Conservation (phyloP, 2,329 filamentous ascomycete species). For the Thermothelomyces thermophilus region DNA sequence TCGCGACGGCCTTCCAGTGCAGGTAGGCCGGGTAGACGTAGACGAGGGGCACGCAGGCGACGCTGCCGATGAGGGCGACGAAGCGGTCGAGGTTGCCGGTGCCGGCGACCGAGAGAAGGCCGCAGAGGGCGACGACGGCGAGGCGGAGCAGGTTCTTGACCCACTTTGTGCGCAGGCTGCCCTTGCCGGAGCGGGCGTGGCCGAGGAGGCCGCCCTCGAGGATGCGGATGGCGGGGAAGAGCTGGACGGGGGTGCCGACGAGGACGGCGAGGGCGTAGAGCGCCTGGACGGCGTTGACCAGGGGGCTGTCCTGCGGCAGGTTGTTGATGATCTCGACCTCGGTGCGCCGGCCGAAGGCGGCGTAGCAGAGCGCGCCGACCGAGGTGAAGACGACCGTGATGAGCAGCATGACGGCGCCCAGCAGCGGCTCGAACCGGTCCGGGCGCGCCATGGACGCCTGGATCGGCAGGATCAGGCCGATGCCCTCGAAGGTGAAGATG, state of each 20-base stretch:
- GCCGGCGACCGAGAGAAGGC: slow-evolving; percentile 55
- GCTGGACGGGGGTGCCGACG: slow-evolving; percentile 66
- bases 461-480: slow-evolving; percentile 69
- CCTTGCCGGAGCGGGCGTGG: slow-evolving; percentile 57
- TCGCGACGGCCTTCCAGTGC: slow-evolving; percentile 62
- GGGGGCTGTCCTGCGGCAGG: slow-evolving; percentile 60
- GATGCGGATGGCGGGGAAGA: slow-evolving; percentile 68
- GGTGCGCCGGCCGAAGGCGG: slow-evolving; percentile 62
- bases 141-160: slow-evolving; percentile 65
- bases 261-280: slow-evolving; percentile 67
- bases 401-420: slow-evolving; percentile 64
- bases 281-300: slow-evolving; percentile 73
- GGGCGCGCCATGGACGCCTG: slow-evolving; percentile 69
- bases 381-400: slow-evolving; percentile 68
- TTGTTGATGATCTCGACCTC: slow-evolving; percentile 71
- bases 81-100: slow-evolving; percentile 67
- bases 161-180: slow-evolving; percentile 61
- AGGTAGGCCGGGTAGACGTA: slow-evolving; percentile 70
- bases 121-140: slow-evolving; percentile 50
- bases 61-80: slow-evolving; percentile 65
- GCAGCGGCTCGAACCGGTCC: slow-evolving; percentile 57
- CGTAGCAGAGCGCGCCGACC: slow-evolving; percentile 67
- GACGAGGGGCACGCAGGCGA: slow-evolving; percentile 68
- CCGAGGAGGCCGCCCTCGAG: slow-evolving; percentile 63
- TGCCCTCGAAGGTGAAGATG: slow-evolving; percentile 75